Conservation (phyloP, 306 rosid genomes). For the Notholithocarpus densiflorus region DNA sequence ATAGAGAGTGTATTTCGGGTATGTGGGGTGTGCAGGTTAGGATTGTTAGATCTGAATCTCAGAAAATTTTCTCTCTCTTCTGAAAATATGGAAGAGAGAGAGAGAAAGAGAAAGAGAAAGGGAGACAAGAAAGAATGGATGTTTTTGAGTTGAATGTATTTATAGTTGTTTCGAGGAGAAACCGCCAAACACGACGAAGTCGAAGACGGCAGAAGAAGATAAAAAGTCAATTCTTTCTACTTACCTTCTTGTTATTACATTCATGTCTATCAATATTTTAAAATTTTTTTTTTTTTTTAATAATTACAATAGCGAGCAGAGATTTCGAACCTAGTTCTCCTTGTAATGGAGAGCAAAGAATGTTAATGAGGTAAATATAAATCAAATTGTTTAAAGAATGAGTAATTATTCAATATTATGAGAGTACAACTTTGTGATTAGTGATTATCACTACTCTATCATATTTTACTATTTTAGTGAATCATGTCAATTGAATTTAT, state of each 20-base stretch:
- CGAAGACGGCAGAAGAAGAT: background rate
- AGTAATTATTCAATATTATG: too few relatives aligned
- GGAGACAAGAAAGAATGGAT: background rate
- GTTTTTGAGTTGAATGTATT: slow-evolving; percentile 29
- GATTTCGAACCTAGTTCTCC: background rate
- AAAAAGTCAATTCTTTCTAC: background rate
- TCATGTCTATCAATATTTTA: background rate
- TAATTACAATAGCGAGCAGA: too few relatives aligned
- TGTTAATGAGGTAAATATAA: too few relatives aligned
- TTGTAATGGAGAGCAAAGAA: too few relatives aligned
- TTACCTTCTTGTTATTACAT: background rate
- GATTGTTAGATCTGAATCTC: slow-evolving; percentile 44
- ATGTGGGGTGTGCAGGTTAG: background rate
- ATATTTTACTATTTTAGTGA: too few relatives aligned
- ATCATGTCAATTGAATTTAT: too few relatives aligned
- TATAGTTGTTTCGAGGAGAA: slow-evolving; percentile 32
- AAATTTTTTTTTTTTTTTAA: too few relatives aligned
- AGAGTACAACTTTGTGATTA: too few relatives aligned
- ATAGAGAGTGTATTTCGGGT: too few relatives aligned
- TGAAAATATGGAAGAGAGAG: slow-evolving; percentile 3
- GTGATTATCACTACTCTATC: too few relatives aligned
- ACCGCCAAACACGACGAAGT: slow-evolving; percentile 63
- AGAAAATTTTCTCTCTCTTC: slow-evolving; percentile 2
- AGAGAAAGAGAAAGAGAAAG: background rate
- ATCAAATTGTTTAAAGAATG: too few relatives aligned